Percentiles rank a stretch among this genome's conserved stretches.
Evolutionary conservation across 768 basidiomycete genomes (phyloP).

Genomic region (Megacollybia marginata): DNA sequence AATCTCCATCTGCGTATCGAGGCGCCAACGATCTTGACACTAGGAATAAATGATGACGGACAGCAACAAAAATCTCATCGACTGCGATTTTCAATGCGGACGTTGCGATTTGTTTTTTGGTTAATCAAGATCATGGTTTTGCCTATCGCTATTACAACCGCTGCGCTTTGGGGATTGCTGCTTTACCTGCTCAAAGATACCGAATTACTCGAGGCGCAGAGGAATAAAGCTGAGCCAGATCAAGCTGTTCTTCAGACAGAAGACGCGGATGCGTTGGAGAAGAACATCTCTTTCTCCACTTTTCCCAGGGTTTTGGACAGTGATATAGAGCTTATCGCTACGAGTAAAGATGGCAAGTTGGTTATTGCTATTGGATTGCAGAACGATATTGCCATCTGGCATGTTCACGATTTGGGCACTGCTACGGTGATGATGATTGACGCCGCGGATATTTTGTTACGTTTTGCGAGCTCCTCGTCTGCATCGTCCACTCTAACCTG

Average conservation of each 20-base stretch:
- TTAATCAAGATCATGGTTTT: constrained; percentile 75
- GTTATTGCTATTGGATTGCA: constrained; percentile 70
- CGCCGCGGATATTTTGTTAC: constrained; percentile 42
- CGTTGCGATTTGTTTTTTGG: constrained; percentile 59
- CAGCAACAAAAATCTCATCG: constrained; percentile 20
- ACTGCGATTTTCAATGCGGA: constrained; percentile 38
- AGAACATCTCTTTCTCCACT: constrained; percentile 50
- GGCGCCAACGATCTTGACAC: constrained; percentile 68
- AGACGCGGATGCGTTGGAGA: constrained; percentile 28
- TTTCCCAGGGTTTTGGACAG: constrained; percentile 76
- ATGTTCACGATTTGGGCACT: constrained; percentile 23
- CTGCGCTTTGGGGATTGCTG: constrained; percentile 66
- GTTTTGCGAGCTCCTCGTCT: constrained; percentile 40
- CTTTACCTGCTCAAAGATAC: constrained; percentile 87
- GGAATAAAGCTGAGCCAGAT: constrained; percentile 47
- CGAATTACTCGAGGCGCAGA: constrained; percentile 83
- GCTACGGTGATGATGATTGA: constrained; percentile 40
- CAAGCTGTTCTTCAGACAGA: constrained; percentile 18
- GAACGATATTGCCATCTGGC: constrained; percentile 73
- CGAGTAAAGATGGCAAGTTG: constrained; percentile 58
- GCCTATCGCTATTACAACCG: constrained; percentile 76
- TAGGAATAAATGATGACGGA: constrained; percentile 31
- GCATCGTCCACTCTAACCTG: constrained; percentile 46
- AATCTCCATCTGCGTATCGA: constrained; percentile 77
- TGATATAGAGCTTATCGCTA: constrained; percentile 76